Base-by-base conservation (phyloP, 2,329 filamentous ascomycete species). In the Acephala macrosclerotiorum region DNA sequence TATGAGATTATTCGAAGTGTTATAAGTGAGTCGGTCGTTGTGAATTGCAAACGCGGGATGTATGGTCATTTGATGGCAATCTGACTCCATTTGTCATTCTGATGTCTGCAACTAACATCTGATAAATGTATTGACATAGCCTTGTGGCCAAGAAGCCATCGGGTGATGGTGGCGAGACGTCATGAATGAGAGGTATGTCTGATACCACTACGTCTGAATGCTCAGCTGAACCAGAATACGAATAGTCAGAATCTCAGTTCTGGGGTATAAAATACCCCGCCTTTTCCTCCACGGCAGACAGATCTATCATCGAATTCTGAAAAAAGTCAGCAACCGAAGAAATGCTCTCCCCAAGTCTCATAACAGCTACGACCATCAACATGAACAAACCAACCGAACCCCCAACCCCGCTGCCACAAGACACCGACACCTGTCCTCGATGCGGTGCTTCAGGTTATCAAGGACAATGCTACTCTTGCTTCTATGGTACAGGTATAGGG, bases 381-480 rank as follows among this genome's bases (percentile, higher is more conserved):
- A 33, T 29, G 49, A 26, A 53, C 26, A 53, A 29, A 3, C 18
- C 49, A 29, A 53, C 49, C 6, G 26, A 33, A 53, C 18, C 49
- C 8, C 14, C 49, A 18, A 53, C 14, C 9, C 6, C 38, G 5
- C 57, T 7, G 9, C 57, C 35, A 9, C 36, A 29, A 29, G 22
- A 58, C n/a, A 42, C 42, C 3, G 58, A 60, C 20, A 29, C 38
- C 11, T 60, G 58, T 35, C 58, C 58, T 22, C 38, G 58, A 18
- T 60, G 58, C 29, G 16, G 25, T 22, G 40, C 42, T 49, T 12
- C 12, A 20, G 58, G 40, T 14, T 60, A n/a, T 36, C 40, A 29
- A 25, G 58, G 58, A 3, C 58, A 60, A 60, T 60, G 58, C 42
- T 60, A 33, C 20, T 49, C 58, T 14, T 60, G 58, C 26, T 16